phyloP scores from a whole-genome alignment of 768 basidiomycete genomes.

The Mycena kentingensis region DNA sequence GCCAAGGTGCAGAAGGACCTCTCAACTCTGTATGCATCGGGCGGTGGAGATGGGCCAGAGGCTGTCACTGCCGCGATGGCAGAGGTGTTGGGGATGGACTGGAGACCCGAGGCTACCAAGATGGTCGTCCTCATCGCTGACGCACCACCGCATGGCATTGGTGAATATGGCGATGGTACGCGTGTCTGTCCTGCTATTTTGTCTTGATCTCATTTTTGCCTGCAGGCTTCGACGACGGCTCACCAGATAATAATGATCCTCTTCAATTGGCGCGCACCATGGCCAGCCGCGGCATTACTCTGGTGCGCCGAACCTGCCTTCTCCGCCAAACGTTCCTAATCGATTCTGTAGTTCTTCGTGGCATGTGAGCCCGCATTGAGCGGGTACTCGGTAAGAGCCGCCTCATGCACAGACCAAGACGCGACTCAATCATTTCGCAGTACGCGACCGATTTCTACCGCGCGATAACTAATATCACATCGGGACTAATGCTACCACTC shows the following conservation, averaged over 20 bases:
- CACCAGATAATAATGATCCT: conserved; percentile 93
- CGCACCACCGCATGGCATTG: conserved; percentile 96
- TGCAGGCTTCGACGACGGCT: conserved; percentile 93
- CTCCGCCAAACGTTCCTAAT: conserved; percentile 5
- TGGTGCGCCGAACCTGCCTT: conserved; percentile 52
- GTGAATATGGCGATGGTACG: conserved; percentile 94
- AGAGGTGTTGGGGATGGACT: conserved; percentile 69
- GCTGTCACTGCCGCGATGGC: conserved; percentile 93
- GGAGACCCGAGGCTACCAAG: conserved; percentile 86
- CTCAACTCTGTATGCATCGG: conserved; percentile 81
- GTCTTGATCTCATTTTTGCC: conserved; percentile 16
- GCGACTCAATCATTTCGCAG: conserved; percentile 40
- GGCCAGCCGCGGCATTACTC: conserved; percentile 87
- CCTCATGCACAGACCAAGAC: conserved; percentile 1
- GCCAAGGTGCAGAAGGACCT: conserved; percentile 82
- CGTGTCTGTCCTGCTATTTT: conserved; percentile 13
- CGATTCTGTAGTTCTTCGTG: conserved; percentile 81
- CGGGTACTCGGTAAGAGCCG: conserved; percentile 74
- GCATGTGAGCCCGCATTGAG: conserved; percentile 96
- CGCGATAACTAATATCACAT: conserved; percentile 90
- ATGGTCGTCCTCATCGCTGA: conserved; percentile 98
- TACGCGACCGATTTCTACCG: conserved; percentile 94
- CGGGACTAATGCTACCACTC: conserved; percentile 93
- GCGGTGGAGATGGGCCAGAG: conserved; percentile 85
- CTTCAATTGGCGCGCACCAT: conserved; percentile 83